A percentile compares a stretch with the other conserved stretches of the same genome.
phyloP scores from a whole-genome alignment of 2,329 filamentous ascomycete species.

The Aspergillus sp. region DNA sequence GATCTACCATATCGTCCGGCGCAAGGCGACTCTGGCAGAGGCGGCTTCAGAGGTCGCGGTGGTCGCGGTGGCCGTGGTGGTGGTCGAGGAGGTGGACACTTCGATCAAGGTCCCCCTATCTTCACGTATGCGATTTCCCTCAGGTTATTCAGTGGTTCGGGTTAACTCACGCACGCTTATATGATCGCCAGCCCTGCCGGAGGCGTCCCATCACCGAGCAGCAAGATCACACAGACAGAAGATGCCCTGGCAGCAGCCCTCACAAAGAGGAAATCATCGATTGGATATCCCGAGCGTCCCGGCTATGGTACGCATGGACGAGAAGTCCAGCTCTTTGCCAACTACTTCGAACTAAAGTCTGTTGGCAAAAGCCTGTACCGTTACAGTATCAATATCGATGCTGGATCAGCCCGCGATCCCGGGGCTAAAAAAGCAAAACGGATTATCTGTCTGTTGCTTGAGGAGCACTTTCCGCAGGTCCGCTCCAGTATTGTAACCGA shows the following conservation, averaged over 20 bases:
- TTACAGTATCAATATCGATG: conserved; percentile 40
- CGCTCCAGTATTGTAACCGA: conserved; percentile 39
- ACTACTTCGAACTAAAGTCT: conserved; percentile 40
- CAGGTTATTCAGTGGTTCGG: neutral
- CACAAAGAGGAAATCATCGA: conserved; percentile 16
- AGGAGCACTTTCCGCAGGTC: conserved; percentile 33
- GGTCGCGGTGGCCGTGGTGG: conserved; percentile 16
- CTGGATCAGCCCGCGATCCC: conserved; percentile 26
- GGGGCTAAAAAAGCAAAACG: conserved; percentile 47
- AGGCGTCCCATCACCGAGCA: conserved; percentile 20
- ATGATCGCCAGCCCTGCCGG: conserved; percentile 21
- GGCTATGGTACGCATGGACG: conserved; percentile 37
- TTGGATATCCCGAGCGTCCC: conserved; percentile 35
- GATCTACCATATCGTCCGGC: conserved; percentile 24
- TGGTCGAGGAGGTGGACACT: conserved; percentile 14
- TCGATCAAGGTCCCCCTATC: conserved; percentile 24
- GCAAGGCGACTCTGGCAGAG: conserved; percentile 5
- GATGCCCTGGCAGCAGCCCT: conserved; percentile 27
- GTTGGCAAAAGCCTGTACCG: conserved; percentile 40
- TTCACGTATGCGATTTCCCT: conserved; percentile 27
- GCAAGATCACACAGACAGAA: conserved; percentile 28
- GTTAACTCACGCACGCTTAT: neutral
- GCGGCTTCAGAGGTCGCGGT: conserved; percentile 21
- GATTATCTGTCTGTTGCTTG: conserved; percentile 49
- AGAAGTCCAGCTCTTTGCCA: conserved; percentile 36